These are phyloP conservation scores for Rosa chinensis DNA, from an alignment of 306 rosid genomes.

Conservation along the genomic window DNA sequence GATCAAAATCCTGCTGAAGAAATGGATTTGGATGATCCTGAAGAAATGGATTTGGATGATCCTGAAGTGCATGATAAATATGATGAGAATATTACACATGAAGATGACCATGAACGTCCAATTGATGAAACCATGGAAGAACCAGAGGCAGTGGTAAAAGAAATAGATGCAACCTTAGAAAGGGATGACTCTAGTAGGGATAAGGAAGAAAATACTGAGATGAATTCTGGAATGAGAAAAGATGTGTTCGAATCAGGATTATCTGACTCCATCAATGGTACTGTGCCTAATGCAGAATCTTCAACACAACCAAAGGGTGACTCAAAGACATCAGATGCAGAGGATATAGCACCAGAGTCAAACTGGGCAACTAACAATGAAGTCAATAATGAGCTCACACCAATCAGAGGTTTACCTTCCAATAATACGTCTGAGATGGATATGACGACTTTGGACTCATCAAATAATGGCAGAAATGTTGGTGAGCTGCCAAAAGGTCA, in stretches of 20 bases:
- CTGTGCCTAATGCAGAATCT: constrained; percentile 41
- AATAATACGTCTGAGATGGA: constrained; percentile 55
- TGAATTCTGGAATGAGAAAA: constrained; percentile 38
- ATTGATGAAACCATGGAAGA: constrained; percentile 73
- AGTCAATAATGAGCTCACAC: constrained; percentile 44
- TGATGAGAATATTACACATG: no score
- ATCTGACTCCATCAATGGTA: constrained; percentile 38
- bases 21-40: constrained; percentile 58
- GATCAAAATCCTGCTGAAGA: constrained; percentile 51
- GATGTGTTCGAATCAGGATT: constrained; percentile 42
- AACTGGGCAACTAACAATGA: constrained; percentile 48
- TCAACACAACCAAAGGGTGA: constrained; percentile 50
- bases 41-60: constrained; percentile 59
- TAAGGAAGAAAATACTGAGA: constrained; percentile 44
- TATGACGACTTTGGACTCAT: constrained; percentile 49
- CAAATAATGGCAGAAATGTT: constrained; percentile 53
- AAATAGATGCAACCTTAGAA: constrained; percentile 46
- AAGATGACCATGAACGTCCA: constrained; percentile 42
- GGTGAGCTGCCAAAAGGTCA: constrained; percentile 45
- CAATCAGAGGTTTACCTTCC: constrained; percentile 59
- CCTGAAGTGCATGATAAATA: constrained; percentile 30
- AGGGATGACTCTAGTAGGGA: constrained; percentile 46
- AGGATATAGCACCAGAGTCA: constrained; percentile 43
- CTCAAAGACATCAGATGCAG: constrained; percentile 43
- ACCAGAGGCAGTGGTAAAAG: constrained; percentile 41